Base-by-base conservation (phyloP, 78 protist species). In the Tieghemostelium lacteum region DNA sequence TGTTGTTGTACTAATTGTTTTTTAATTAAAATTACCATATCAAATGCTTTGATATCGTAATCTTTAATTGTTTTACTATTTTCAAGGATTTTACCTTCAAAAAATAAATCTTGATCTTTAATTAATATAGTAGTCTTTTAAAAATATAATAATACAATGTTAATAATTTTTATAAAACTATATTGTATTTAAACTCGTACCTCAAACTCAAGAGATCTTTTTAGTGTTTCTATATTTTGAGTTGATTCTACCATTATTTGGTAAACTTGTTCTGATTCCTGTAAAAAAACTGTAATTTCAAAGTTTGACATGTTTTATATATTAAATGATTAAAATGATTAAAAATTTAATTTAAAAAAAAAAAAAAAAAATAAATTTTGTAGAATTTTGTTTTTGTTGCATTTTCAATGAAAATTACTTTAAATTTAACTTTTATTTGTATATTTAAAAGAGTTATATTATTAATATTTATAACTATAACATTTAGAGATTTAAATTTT, bases 171-270 rank as follows among this genome's bases (percentile, higher is more conserved):
- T 1, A 58, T 37, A 39, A 34, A 34, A 29, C 14, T 55, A 2
- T 16, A 40, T 20, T 1, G 34, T 3, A 45, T 0, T 20, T 19
- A 0, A 50, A 28, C 10, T 42, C 87, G n/a, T 71, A 88, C 93
- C 61, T 88, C 66, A 60, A 88, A 75, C 49, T 88, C 93, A 7
- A 88, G 12, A 26, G 22, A 12, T 34, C 67, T 66, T 36, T 73
- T 73, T 40, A 88, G 10, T 34, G 40, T 62, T 36, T 88, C 87
- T 6, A 88, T 73, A 6, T 40, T 50, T 50, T 64, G 76, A 22
- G 24, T 28, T 37, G 57, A 29, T 8, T 73, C 75, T 5, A 75
- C 34, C 36, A 63, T 37, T 12, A 83, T 22, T 22, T 54, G 78
- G n/a, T 58, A 29, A 6, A 69, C 31, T 28, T 55, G 52, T 58